Conservation (phyloP, 1,284 basidiomycete species). For the Jaminaea rosea region DNA sequence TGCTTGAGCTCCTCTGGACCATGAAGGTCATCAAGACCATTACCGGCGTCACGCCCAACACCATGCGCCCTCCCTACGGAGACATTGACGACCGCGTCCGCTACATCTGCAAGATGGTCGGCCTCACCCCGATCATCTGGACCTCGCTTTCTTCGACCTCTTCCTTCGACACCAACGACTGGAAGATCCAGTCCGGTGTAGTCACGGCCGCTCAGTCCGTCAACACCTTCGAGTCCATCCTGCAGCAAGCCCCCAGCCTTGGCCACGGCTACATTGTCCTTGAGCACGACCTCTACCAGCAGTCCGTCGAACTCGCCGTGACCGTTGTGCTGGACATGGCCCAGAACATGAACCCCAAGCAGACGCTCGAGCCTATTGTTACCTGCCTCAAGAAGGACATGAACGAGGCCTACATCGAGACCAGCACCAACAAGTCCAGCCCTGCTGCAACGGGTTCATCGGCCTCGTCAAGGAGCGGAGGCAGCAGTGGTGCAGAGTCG, state of each 20-base stretch:
- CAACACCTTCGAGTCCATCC: constrained; percentile 30
- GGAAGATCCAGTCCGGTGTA: constrained; percentile 33
- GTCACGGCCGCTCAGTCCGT: constrained; percentile 28
- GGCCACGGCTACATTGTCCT: constrained; percentile 86
- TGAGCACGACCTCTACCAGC: constrained; percentile 44
- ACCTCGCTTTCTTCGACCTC: constrained; percentile 23
- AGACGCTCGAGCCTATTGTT: constrained; percentile 53
- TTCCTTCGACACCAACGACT: constrained; percentile 41
- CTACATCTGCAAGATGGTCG: constrained; percentile 36
- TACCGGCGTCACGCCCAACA: constrained; percentile 43
- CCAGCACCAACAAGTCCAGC: constrained; percentile 24
- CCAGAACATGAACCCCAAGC: constrained; percentile 51
- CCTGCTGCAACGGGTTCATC: not conserved
- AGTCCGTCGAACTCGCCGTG: constrained; percentile 40
- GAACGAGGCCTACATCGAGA: constrained; percentile 34
- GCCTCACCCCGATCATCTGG: constrained; percentile 45
- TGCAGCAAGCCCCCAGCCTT: constrained; percentile 32
- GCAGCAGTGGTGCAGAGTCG: too few relatives aligned
- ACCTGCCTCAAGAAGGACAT: constrained; percentile 26
- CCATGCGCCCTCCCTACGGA: constrained; percentile 49
- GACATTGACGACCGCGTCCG: constrained; percentile 47
- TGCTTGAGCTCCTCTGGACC: constrained; percentile 88
- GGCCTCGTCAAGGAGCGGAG: too few relatives aligned
- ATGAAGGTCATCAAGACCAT: constrained; percentile 64
- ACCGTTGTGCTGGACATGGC: constrained; percentile 37